Percentiles rank a stretch among this genome's conserved stretches.
phyloP scores from a whole-genome alignment of 139 green algal genomes.

The Chlamydomonas incerta region DNA sequence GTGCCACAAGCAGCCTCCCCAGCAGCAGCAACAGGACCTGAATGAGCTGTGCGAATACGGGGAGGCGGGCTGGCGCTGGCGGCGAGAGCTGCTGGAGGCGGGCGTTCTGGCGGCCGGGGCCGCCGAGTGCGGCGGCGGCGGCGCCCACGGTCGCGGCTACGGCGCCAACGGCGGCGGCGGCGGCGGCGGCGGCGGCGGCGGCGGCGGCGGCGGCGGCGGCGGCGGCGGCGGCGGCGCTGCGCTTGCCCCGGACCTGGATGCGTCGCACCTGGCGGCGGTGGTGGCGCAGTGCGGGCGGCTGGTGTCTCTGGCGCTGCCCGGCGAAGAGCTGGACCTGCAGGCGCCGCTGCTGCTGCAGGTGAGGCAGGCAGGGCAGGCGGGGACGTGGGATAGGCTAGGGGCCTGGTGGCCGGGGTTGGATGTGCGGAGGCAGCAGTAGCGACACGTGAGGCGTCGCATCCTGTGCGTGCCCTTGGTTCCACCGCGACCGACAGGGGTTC shows the following conservation, averaged over 20 bases:
- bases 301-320: conserved; percentile 8
- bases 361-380: not conserved
- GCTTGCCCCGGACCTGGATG: not conserved
- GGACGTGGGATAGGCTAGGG: not conserved
- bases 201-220: not conserved
- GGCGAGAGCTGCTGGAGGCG: no score
- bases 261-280: conserved; percentile 21
- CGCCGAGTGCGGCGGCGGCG: no score
- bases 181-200: not conserved
- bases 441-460: no score
- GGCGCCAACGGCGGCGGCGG: not conserved
- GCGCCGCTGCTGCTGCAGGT: conserved; percentile 26
- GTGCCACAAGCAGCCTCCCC: no score
- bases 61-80: no score
- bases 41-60: no score
- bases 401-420: no score
- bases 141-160: not conserved
- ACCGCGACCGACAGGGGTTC: no score
- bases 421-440: no score
- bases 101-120: no score
- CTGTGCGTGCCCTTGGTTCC: no score
- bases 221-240: not conserved
- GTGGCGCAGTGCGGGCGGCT: conserved; percentile 11
- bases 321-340: not conserved
- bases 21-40: no score